A percentile compares a stretch with the other conserved stretches of the same genome.
Conservation (phyloP, 306 rosid genomes). For the Alnus rubra region DNA sequence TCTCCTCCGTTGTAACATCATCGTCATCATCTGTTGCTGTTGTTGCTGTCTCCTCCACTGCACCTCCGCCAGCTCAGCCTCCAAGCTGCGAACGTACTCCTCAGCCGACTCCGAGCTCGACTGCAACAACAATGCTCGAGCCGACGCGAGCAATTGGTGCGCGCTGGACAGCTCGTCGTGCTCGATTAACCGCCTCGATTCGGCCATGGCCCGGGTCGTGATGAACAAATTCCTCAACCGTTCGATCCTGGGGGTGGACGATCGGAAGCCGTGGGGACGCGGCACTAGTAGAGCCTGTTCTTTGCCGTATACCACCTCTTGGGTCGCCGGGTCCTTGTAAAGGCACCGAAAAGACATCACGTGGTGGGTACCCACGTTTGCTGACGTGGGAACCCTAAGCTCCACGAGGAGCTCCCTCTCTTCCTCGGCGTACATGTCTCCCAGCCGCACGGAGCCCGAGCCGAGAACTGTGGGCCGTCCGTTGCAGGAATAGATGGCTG, state of each 20-base stretch:
- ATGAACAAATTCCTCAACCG: slow-evolving; percentile 56
- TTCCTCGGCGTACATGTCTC: slow-evolving; percentile 81
- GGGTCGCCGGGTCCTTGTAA: slow-evolving; percentile 64
- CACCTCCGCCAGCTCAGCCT: slow-evolving; percentile 70
- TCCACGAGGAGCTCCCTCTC: slow-evolving; percentile 75
- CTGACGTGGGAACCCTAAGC: slow-evolving; percentile 47
- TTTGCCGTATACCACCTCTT: slow-evolving; percentile 60
- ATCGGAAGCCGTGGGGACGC: slow-evolving; percentile 31
- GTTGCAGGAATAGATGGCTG: slow-evolving; percentile 57
- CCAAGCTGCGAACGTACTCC: slow-evolving; percentile 53
- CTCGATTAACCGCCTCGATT: slow-evolving; percentile 56
- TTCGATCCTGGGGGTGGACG: slow-evolving; percentile 38
- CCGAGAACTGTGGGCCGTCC: slow-evolving; percentile 55
- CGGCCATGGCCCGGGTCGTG: slow-evolving; percentile 73
- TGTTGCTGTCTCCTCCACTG: slow-evolving; percentile 63
- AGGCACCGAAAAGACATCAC: slow-evolving; percentile 69
- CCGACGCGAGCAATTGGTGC: slow-evolving; percentile 66
- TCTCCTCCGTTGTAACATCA: slow-evolving; percentile 53
- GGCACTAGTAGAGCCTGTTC: slow-evolving; percentile 65
- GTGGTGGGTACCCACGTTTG: slow-evolving; percentile 43
- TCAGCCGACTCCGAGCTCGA: slow-evolving; percentile 38
- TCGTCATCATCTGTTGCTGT: slow-evolving; percentile 31
- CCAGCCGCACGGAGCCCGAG: slow-evolving; percentile 64
- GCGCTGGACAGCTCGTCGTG: slow-evolving; percentile 55
- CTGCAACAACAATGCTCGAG: slow-evolving; percentile 60